Conservation (phyloP, 2,329 filamentous ascomycete species). For the Apiospora marii region DNA sequence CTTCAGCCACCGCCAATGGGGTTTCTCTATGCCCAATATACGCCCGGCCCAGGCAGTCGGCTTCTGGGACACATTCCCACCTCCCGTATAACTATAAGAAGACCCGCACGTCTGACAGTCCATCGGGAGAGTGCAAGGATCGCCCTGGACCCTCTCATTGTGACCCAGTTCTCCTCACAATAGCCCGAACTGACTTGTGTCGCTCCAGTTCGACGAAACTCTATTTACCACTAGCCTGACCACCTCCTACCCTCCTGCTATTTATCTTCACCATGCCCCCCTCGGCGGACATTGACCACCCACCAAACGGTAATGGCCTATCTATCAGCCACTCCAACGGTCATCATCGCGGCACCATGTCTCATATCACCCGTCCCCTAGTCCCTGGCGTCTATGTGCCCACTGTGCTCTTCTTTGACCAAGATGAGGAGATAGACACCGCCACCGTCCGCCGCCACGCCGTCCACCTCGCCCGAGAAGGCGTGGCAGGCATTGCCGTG, state of each 20-base stretch:
- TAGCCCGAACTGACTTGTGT: neutral
- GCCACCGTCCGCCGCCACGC: slow-evolving; percentile 58
- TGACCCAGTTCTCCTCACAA: neutral
- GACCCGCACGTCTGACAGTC: neutral
- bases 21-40: neutral
- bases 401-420: slow-evolving; percentile 66
- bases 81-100: neutral
- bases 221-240: neutral
- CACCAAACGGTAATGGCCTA: neutral
- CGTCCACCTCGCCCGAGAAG: slow-evolving; percentile 66
- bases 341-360: neutral
- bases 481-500: slow-evolving; percentile 70
- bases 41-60: neutral
- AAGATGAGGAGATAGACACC: slow-evolving; percentile 61
- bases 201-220: neutral
- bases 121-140: neutral
- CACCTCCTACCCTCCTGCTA: neutral
- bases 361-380: neutral
- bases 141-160: neutral
- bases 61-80: neutral
- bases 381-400: slow-evolving; percentile 63
- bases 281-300: neutral
- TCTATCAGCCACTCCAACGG: neutral
- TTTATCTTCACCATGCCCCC: slow-evolving; percentile 7
- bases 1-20: neutral